phyloP scores from a whole-genome alignment of 2,329 filamentous ascomycete species.

The Pyrenochaeta sp. region DNA sequence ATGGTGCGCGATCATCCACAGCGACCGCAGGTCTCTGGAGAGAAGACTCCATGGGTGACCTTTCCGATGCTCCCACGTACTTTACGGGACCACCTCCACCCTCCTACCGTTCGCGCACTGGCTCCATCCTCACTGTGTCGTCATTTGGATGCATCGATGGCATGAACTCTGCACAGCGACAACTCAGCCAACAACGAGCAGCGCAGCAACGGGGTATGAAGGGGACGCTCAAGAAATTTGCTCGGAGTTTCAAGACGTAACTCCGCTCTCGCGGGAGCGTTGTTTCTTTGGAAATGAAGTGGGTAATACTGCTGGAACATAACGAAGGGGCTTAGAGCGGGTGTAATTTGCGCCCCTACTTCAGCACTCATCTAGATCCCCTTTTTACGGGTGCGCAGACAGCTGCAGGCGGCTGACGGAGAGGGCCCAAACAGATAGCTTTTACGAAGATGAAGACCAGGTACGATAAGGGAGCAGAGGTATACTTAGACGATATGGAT shows the following conservation, averaged over 20 bases:
- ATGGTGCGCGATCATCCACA: constrained; percentile 23
- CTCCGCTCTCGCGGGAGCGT: constrained; percentile 3
- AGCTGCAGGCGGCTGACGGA: background rate
- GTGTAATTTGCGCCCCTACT: background rate
- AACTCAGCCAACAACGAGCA: constrained; percentile 36
- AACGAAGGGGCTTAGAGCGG: background rate
- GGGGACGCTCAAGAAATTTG: constrained; percentile 39
- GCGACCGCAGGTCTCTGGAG: constrained; percentile 22
- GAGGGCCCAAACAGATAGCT: background rate
- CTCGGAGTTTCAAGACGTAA: constrained; percentile 29
- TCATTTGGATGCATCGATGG: constrained; percentile 49
- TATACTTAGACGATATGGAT: constrained; percentile 2
- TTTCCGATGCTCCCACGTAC: constrained; percentile 47
- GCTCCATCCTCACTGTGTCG: constrained; percentile 41
- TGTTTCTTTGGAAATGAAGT: constrained; percentile 3
- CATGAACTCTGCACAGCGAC: constrained; percentile 37
- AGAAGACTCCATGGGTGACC: constrained; percentile 42
- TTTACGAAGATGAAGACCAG: background rate
- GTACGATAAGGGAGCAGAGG: background rate
- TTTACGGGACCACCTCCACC: constrained; percentile 42
- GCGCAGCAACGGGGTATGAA: constrained; percentile 32
- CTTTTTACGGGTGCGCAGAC: background rate
- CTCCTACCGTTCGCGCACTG: constrained; percentile 44
- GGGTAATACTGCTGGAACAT: background rate
- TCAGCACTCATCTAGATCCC: background rate